These are phyloP conservation scores for Talaromyces wortmannii DNA, from an alignment of 495 filamentous ascomycete species.

Conservation along the genomic window DNA sequence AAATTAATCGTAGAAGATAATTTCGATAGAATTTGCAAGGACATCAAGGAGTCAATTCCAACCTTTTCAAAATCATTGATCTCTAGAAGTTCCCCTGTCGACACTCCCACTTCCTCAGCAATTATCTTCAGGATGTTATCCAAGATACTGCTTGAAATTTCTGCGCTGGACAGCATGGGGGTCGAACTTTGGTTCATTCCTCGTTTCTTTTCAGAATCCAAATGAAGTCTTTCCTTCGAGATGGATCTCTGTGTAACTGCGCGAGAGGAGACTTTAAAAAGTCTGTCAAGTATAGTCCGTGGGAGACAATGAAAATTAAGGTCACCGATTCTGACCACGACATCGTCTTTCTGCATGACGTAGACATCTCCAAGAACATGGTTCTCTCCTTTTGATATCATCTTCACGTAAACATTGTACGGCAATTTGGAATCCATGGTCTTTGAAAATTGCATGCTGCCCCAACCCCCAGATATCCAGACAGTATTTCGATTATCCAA, in stretches of 20 bases:
- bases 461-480: conserved; percentile 36
- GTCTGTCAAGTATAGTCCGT: conserved; percentile 14
- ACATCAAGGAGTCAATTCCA: conserved; percentile 47
- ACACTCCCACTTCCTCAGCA: conserved; percentile 17
- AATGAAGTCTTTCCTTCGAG: neutral
- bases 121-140: conserved; percentile 13
- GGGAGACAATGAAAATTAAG: conserved; percentile 23
- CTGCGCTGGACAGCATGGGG: neutral
- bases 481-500: conserved; percentile 36
- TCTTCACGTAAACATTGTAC: conserved; percentile 32
- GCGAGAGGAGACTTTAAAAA: conserved; percentile 9
- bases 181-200: neutral
- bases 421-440: conserved; percentile 26
- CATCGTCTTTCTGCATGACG: conserved; percentile 36
- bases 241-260: neutral
- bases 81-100: conserved; percentile 18
- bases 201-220: neutral
- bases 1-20: conserved; percentile 29
- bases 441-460: conserved; percentile 39
- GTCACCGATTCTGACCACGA: conserved; percentile 23
- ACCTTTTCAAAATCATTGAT: conserved; percentile 30
- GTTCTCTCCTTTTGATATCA: conserved; percentile 41
- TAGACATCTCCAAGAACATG: conserved; percentile 46
- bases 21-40: conserved; percentile 30
- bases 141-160: neutral